Evolutionary conservation across 345 rosid species (phyloP).

Genomic region (Pugionium dolabratum): DNA sequence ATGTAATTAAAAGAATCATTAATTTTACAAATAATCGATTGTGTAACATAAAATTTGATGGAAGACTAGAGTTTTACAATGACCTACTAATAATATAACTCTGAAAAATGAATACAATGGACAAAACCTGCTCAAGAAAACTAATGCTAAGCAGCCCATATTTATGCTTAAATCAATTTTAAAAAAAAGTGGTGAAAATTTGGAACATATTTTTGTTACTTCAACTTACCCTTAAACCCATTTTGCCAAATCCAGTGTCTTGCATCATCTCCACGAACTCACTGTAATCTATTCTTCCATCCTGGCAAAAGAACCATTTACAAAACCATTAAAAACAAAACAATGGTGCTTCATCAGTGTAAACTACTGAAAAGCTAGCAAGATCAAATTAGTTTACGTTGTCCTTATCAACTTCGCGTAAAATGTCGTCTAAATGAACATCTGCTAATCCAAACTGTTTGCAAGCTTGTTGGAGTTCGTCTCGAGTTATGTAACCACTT

Average conservation of each 20-base stretch:
- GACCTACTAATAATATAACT: slow-evolving; percentile 16
- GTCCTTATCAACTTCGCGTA: slow-evolving; percentile 79
- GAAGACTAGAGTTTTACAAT: slow-evolving; percentile 22
- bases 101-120: slow-evolving; percentile 2
- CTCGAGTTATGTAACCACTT: slow-evolving; percentile 82
- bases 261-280: slow-evolving; percentile 96
- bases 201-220: slow-evolving; percentile 3
- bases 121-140: slow-evolving; percentile 34
- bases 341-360: slow-evolving; percentile 16
- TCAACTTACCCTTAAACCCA: slow-evolving; percentile 34
- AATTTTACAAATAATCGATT: too few relatives aligned
- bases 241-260: slow-evolving; percentile 53
- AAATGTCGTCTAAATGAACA: slow-evolving; percentile 61
- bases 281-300: slow-evolving; percentile 82
- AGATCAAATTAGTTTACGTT: slow-evolving; percentile 46
- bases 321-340: not conserved
- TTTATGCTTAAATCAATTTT: too few relatives aligned
- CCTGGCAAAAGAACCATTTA: slow-evolving; percentile 44
- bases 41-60: not conserved
- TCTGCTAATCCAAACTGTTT: slow-evolving; percentile 68
- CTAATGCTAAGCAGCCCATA: slow-evolving; percentile 13
- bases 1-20: not conserved
- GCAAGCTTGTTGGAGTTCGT: slow-evolving; percentile 86
- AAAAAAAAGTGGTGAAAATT: not conserved
- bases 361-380: not conserved